Evolutionary conservation across 83 land plant genomes (phyloP).

Genomic region (Thuja plicata): DNA sequence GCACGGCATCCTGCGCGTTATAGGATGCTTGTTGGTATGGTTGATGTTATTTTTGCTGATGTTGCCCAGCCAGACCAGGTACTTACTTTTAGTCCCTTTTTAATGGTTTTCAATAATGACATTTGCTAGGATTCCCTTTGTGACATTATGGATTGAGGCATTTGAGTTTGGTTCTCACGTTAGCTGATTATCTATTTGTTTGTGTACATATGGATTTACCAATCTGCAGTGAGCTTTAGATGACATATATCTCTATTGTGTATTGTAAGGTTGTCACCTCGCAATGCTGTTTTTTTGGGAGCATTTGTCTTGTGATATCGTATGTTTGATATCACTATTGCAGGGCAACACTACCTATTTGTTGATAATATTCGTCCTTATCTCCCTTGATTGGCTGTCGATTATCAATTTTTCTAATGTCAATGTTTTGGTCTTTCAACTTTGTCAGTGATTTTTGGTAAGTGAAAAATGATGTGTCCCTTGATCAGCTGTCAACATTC

Average conservation of each 20-base stretch:
- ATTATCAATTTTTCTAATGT: no score
- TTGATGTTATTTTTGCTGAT: slow-evolving; percentile 96
- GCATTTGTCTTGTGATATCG: not conserved
- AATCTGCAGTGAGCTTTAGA: slow-evolving; percentile 6
- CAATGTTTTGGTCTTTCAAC: no score
- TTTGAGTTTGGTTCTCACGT: not conserved
- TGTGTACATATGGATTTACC: not conserved
- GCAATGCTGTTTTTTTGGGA: not conserved
- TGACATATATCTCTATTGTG: slow-evolving; percentile 1
- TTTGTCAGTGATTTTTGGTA: no score
- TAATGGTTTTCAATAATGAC: slow-evolving; percentile 5
- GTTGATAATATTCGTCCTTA: no score
- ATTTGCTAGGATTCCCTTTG: slow-evolving; percentile 30
- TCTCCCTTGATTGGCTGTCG: no score
- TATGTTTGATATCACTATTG: not conserved
- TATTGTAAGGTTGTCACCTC: not conserved
- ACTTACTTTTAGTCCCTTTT: not conserved
- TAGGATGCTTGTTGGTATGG: slow-evolving; percentile 96
- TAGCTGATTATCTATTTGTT: not conserved
- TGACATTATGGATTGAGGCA: slow-evolving; percentile 15
- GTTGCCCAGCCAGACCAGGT: slow-evolving; percentile 99
- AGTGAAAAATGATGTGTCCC: no score
- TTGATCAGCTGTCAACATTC: not conserved
- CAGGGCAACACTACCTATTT: not conserved
- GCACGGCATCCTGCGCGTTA: slow-evolving; percentile 88